phyloP scores from a whole-genome alignment of 1,284 basidiomycete genomes.

The Apiotrichum montevideense region DNA sequence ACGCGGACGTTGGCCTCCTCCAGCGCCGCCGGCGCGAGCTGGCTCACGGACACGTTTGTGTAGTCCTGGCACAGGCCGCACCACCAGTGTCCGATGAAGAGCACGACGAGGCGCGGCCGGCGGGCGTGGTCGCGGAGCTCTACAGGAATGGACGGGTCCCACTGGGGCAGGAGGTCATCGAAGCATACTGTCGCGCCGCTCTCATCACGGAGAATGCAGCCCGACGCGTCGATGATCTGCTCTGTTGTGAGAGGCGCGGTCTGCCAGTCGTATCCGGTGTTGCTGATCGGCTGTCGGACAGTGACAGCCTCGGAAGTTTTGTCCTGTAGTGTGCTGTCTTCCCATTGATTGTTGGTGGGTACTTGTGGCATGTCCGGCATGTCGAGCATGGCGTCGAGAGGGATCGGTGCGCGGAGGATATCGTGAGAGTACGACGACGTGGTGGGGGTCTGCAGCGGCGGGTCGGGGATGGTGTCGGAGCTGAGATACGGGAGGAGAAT shows the following conservation, averaged over 20 bases:
- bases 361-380: no score
- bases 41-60: slow-evolving; percentile 35
- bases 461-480: no score
- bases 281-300: no score
- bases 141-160: background rate
- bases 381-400: no score
- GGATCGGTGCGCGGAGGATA: no score
- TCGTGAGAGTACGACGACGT: no score
- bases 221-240: background rate
- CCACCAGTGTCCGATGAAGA: slow-evolving; percentile 45
- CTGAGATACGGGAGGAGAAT: no score
- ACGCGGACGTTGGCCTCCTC: slow-evolving; percentile 35
- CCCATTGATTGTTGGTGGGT: no score
- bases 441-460: no score
- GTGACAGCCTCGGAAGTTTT: no score
- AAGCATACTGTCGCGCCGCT: background rate
- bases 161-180: background rate
- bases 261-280: background rate
- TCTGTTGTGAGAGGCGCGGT: background rate
- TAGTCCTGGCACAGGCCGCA: slow-evolving; percentile 47
- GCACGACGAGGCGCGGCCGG: slow-evolving; percentile 27
- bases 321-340: no score
- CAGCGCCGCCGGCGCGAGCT: slow-evolving; percentile 36
- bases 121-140: background rate
- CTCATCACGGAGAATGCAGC: background rate